Base-by-base conservation (phyloP, 2,329 filamentous ascomycete species). In the Cercospora zeae-maydis region DNA sequence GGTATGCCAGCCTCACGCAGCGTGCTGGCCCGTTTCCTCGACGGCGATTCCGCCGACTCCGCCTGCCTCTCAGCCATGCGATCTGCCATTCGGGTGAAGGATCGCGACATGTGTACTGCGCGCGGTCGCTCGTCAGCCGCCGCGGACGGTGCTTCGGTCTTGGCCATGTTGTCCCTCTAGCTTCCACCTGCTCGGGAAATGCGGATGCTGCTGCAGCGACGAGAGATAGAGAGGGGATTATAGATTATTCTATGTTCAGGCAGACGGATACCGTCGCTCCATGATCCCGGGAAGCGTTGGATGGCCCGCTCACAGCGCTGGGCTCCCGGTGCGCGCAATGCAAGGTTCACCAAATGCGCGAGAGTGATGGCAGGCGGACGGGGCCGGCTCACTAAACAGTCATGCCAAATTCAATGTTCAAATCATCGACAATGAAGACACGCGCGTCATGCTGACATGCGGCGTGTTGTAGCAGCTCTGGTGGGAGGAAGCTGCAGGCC, bases 71-170 rank as follows among this genome's bases (percentile, higher is more conserved):
- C 58, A 11, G 58, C 80, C 49, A 83, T 76, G 31, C 81, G 79
- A 6, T 64, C 58, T 37, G 58, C 80, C 49, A 83, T 76, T 27
- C 81, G 79, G 5, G 78, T 80, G 70, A 84, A 84, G 33, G 81
- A 83, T 51, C 77, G 75, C 39, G 80, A 78, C 52, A 76, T 69
- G 51, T 80, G 78, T 19, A 80, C 71, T 47, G 75, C 69, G 52
- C 71, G 72, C 6, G 77, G 69, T 37, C 68, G 68, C 56, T 14
- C 45, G 6, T 63, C 39, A 49, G 47, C n/a, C 45, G 49, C 59
- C 63, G 64, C 55, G 11, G 66, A 60, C 47, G 62, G 39, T 24
- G 62, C 33, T 36, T 51, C 47, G 47, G 63, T 64, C 21, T 65
- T 39, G 37, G 62, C 58, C 62, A 66, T 66, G 33, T n/a, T 60